Base-by-base conservation (phyloP, 371 early-diverging fungal species). In the Mucor irregularis region DNA sequence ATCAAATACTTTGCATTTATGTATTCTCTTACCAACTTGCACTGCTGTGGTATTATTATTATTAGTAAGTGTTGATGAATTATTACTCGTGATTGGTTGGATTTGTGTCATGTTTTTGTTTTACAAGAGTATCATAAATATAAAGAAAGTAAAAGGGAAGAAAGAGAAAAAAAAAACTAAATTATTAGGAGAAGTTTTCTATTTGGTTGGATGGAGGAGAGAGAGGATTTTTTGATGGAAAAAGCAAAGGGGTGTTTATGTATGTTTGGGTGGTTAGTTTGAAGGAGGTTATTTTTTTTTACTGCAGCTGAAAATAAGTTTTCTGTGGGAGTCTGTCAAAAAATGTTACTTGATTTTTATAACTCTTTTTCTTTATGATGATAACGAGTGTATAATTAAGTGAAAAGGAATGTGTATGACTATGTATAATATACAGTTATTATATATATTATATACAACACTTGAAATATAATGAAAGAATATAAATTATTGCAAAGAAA, bases 1-100 rank as follows among this genome's bases (percentile, higher is more conserved):
- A 13, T 17, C 13, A 24, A 17, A 19, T 21, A 37, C 8, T 29
- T 45, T 26, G 14, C 33, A 14, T 54, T 5, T 31, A 21, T 17
- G 1, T 35, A 4, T 31, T 2, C 8, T 16, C 37, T 39, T 42
- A 56, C 56, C 56, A 10, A 60, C 61, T 49, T 60, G 53, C 9
- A 60, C 61, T 13, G 61, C 54, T 38, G 60, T 53, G 17, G 52
- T 58, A 17, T 21, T 52, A 39, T 29, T 51, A 30, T 33, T 25
- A 38, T 49, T 49, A 22, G 13, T 11, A 22, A n/a, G n/a, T n/a
- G n/a, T n/a, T n/a, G 26, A 11, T 49, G 38, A 25, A 11, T 49
- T 5, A 31, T 30, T 50, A 7, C 7, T 19, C 29, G 39, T 53
- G 26, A 53, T 39, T 19, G 22, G 43, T 19, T 31, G 43, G 30